A percentile compares a stretch with the other conserved stretches of the same genome.
Evolutionary conservation across 768 basidiomycete genomes (phyloP).

Genomic region (Lentinula guzmanii): DNA sequence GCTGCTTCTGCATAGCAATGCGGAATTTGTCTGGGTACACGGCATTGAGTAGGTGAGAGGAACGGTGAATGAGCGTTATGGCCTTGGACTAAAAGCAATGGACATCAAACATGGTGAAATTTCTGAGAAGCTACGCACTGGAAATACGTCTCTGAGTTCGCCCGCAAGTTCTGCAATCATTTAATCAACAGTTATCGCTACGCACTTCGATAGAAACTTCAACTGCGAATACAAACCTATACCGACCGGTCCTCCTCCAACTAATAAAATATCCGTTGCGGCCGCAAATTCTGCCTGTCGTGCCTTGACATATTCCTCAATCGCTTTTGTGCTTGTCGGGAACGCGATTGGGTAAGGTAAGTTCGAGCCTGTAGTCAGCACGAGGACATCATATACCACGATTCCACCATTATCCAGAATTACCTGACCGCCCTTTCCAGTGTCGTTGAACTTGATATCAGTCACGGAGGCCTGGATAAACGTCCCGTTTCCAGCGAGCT

Average conservation of each 20-base stretch:
- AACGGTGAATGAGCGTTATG: constrained; percentile 43
- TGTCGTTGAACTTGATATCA: constrained; percentile 19
- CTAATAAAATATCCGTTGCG: constrained; percentile 41
- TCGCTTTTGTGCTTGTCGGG: constrained; percentile 25
- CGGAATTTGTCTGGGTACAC: constrained; percentile 40
- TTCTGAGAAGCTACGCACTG: background rate
- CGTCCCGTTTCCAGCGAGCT: constrained; percentile 30
- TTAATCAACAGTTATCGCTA: background rate
- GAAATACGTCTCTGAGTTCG: constrained; percentile 16
- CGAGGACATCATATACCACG: constrained; percentile 48
- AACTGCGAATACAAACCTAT: constrained; percentile 26
- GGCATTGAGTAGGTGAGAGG: constrained; percentile 32
- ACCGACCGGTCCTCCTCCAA: constrained; percentile 53
- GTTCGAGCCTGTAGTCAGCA: constrained; percentile 52
- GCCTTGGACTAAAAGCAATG: constrained; percentile 10
- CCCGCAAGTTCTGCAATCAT: constrained; percentile 17
- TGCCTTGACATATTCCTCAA: constrained; percentile 15
- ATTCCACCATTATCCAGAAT: constrained; percentile 43
- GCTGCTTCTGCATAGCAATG: constrained; percentile 25
- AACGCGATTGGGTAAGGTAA: constrained; percentile 48
- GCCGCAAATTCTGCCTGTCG: constrained; percentile 28
- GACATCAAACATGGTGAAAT: too few species aligned
- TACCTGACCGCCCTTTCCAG: constrained; percentile 29
- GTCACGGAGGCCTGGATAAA: constrained; percentile 36
- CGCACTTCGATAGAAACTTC: background rate